Conservation (phyloP, 192 early-diverging fungal species). For the Spinellus fusiger region DNA sequence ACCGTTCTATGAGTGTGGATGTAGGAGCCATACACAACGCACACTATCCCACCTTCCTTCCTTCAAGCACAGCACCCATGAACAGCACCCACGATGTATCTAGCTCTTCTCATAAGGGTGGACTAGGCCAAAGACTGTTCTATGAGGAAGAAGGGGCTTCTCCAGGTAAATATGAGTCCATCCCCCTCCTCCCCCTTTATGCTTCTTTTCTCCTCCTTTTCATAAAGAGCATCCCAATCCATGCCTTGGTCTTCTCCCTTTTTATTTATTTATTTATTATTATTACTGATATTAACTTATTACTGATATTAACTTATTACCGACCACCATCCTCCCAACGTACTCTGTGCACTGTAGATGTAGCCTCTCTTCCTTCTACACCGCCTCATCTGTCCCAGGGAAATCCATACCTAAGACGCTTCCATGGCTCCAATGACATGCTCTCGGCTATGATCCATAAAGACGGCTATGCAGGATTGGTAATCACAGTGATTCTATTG, state of each 20-base stretch:
- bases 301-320: background rate
- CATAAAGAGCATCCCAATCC: background rate
- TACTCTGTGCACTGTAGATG: background rate
- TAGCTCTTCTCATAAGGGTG: background rate
- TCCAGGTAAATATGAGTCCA: background rate
- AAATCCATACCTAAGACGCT: background rate
- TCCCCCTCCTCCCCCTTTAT: background rate
- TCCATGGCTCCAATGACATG: conserved; percentile 1
- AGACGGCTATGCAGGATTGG: conserved; percentile 2
- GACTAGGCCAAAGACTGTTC: background rate
- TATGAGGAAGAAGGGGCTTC: background rate
- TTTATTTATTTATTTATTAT: conserved; percentile 4
- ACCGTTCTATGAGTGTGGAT: conserved; percentile 22
- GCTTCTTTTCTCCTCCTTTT: background rate
- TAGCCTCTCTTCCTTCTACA: background rate
- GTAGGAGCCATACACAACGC: conserved; percentile 11
- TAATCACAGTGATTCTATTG: too few species aligned
- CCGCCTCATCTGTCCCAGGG: background rate
- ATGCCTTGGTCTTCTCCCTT: background rate
- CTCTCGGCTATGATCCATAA: conserved; percentile 1
- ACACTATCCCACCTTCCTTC: background rate
- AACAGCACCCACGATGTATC: background rate
- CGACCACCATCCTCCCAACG: background rate
- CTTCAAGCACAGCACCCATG: conserved; percentile 1
- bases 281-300: background rate